Percentiles rank a stretch among this genome's conserved stretches.
These are phyloP conservation scores for Phoma herbarum DNA, from an alignment of 2,329 filamentous ascomycete genomes.

Conservation along the genomic window DNA sequence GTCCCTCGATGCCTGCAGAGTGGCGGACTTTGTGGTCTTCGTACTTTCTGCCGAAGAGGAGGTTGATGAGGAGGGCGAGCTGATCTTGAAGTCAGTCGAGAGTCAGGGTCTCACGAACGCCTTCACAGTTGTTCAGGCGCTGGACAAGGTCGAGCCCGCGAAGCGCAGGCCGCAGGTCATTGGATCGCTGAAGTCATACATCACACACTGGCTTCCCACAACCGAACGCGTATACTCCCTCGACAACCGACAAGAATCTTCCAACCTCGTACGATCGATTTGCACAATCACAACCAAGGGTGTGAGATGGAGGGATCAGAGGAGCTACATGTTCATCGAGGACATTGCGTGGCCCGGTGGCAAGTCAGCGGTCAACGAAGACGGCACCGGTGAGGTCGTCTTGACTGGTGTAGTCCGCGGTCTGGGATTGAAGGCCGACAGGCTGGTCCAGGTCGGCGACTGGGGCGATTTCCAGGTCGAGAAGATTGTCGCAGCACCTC, in stretches of 20 bases:
- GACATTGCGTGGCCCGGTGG: conserved; percentile 74
- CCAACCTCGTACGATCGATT: conserved; percentile 87
- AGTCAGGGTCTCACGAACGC: conserved; percentile 94
- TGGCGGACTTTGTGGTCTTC: conserved; percentile 91
- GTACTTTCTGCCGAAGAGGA: conserved; percentile 83
- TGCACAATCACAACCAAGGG: conserved; percentile 94
- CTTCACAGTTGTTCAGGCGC: conserved; percentile 81
- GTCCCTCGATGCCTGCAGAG: conserved; percentile 83
- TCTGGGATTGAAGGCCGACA: conserved; percentile 85
- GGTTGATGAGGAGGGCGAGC: conserved; percentile 83
- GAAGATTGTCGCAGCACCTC: conserved; percentile 81
- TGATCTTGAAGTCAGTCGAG: conserved; percentile 86
- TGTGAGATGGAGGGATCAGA: conserved; percentile 91
- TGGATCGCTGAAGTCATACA: conserved; percentile 87
- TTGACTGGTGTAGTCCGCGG: conserved; percentile 88
- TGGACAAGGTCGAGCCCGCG: conserved; percentile 79
- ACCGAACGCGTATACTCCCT: conserved; percentile 91
- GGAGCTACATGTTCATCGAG: conserved; percentile 95
- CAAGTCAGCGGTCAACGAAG: conserved; percentile 55
- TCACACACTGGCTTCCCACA: conserved; percentile 91
- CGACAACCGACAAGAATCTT: conserved; percentile 87
- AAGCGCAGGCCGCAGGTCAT: conserved; percentile 81
- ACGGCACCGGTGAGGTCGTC: conserved; percentile 66
- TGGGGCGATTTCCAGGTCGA: conserved; percentile 95
- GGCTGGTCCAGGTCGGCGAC: conserved; percentile 88